These are phyloP conservation scores for Eruca vesicaria DNA, from an alignment of 441 rosid genomes.

Conservation along the genomic window DNA sequence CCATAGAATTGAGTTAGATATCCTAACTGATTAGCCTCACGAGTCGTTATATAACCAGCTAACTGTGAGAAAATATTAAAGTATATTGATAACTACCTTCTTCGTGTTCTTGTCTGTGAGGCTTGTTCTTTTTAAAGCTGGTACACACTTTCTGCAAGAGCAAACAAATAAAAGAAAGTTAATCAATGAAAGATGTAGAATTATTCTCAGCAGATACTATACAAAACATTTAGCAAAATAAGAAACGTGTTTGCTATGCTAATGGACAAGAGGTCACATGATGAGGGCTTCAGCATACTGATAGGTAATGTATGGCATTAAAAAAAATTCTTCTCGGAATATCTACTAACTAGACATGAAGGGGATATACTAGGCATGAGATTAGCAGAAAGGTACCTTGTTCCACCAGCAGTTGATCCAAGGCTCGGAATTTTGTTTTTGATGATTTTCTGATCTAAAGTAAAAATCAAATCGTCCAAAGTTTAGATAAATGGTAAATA, in stretches of 20 bases:
- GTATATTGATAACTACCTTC: conserved; percentile 33
- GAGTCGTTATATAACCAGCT: neutral
- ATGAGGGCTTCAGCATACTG: conserved; percentile 1
- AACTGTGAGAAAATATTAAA: neutral
- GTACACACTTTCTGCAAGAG: conserved; percentile 67
- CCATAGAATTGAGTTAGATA: neutral
- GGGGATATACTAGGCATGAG: conserved; percentile 4
- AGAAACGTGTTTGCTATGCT: conserved; percentile 37
- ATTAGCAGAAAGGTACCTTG: conserved; percentile 45
- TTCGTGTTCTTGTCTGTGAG: conserved; percentile 38
- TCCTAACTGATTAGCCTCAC: neutral
- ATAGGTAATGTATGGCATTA: neutral
- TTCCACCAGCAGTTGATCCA: conserved; percentile 33
- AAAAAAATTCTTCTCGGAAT: neutral
- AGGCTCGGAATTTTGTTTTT: conserved; percentile 36
- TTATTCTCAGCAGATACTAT: neutral
- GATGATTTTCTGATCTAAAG: conserved; percentile 35
- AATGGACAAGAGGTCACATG: conserved; percentile 23
- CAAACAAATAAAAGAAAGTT: conserved; percentile 27
- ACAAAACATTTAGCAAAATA: conserved; percentile 36
- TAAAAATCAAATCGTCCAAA: conserved; percentile 26
- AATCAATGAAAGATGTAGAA: conserved; percentile 25
- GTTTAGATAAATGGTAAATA: conserved; percentile 29
- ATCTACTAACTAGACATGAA: neutral
- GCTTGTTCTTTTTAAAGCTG: conserved; percentile 45